These are phyloP conservation scores for Fusarium torulosum DNA, from an alignment of 2,329 filamentous ascomycete species.

Conservation along the genomic window DNA sequence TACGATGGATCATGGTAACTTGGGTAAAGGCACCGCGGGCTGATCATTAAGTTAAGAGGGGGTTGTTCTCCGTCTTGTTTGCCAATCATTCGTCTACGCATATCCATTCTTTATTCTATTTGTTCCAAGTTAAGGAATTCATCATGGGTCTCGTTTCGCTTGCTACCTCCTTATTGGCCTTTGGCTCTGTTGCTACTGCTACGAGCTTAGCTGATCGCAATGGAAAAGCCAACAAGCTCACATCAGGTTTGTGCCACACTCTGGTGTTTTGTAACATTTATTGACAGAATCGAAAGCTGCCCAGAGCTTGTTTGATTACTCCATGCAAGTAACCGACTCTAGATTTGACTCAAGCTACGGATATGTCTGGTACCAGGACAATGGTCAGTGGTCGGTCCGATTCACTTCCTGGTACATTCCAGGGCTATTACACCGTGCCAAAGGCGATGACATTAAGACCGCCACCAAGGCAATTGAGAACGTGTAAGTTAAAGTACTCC, in stretches of 20 bases:
- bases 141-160: slow-evolving; percentile 24
- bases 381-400: slow-evolving; percentile 57
- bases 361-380: slow-evolving; percentile 57
- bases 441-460: slow-evolving; percentile 14
- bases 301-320: slow-evolving; percentile 43
- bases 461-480: slow-evolving; percentile 21
- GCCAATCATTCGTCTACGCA: background rate
- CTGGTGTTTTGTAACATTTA: rapidly evolving
- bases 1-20: background rate
- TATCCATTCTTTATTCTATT: background rate
- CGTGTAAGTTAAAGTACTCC: background rate
- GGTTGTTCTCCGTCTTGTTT: background rate
- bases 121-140: background rate
- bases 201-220: slow-evolving; percentile 16
- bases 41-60: slow-evolving; percentile 17
- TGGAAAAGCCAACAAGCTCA: slow-evolving; percentile 12
- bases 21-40: background rate
- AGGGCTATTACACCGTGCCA: slow-evolving; percentile 47
- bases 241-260: background rate
- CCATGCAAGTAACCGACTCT: slow-evolving; percentile 55
- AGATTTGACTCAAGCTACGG: slow-evolving; percentile 59
- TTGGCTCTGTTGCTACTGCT: slow-evolving; percentile 9
- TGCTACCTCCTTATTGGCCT: slow-evolving; percentile 15
- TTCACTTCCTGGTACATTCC: slow-evolving; percentile 60
- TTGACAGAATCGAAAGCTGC: background rate